Evolutionary conservation across 2,329 filamentous ascomycete genomes (phyloP).

Genomic region (Cercospora zeae-maydis): DNA sequence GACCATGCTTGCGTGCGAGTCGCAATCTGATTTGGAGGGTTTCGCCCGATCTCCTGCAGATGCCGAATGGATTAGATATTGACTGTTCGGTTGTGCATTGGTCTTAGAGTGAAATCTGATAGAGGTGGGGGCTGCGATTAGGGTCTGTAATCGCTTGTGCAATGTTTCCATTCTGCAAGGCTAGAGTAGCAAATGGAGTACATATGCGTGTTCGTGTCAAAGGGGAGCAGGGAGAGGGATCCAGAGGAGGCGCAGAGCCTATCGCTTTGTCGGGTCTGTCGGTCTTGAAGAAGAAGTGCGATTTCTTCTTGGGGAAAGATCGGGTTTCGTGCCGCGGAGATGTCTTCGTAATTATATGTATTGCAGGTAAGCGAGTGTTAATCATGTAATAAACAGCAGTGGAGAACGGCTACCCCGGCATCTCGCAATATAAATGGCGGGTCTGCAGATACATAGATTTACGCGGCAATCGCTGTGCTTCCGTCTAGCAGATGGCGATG

Average conservation of each 20-base stretch:
- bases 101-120: background rate
- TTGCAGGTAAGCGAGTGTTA: background rate
- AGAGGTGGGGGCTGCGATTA: background rate
- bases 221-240: too few species aligned
- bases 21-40: constrained; percentile 4
- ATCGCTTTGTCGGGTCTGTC: background rate
- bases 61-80: background rate
- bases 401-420: background rate
- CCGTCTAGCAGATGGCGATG: background rate
- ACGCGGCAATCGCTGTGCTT: background rate
- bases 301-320: background rate
- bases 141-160: background rate
- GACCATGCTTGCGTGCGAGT: constrained; percentile 6
- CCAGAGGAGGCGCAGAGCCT: background rate
- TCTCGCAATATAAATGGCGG: background rate
- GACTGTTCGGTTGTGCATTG: background rate
- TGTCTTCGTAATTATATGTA: background rate
- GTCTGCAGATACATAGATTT: background rate
- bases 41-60: background rate
- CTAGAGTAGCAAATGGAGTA: too few species aligned
- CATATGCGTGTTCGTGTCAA: too few species aligned
- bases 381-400: background rate
- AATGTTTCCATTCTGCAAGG: background rate
- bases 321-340: background rate
- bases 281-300: background rate